phyloP scores from a whole-genome alignment of 1,284 basidiomycete species.

The Phylloporus sp. region DNA sequence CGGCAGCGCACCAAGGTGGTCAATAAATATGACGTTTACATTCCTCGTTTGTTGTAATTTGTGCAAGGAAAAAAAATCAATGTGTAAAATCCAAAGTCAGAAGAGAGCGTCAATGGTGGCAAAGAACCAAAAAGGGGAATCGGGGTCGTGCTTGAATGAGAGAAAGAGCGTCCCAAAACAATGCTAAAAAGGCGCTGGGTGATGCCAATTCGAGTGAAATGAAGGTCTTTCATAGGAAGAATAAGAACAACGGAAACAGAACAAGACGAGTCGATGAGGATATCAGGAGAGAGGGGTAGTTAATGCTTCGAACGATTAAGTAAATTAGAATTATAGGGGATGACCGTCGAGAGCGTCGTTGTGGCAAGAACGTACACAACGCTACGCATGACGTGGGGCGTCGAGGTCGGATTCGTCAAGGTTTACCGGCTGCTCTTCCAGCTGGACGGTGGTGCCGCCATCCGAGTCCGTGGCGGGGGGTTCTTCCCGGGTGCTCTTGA shows the following conservation, averaged over 20 bases:
- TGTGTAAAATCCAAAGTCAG: conserved; percentile 1
- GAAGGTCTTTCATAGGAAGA: not conserved
- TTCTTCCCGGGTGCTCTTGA: conserved; percentile 22
- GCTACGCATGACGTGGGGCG: not conserved
- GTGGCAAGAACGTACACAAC: not conserved
- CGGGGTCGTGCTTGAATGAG: not conserved
- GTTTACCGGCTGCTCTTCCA: conserved; percentile 35
- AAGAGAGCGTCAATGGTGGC: not conserved
- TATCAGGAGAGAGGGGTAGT: conserved; percentile 4
- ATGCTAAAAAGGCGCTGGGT: conserved; percentile 12
- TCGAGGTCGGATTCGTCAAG: not conserved
- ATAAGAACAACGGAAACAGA: conserved; percentile 7
- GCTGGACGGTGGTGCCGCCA: conserved; percentile 35
- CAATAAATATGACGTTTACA: conserved; percentile 15
- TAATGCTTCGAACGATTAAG: conserved; percentile 14
- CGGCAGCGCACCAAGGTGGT: not conserved
- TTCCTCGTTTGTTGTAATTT: conserved; percentile 6
- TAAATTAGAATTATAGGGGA: conserved; percentile 8
- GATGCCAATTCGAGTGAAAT: not conserved
- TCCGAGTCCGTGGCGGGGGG: conserved; percentile 9
- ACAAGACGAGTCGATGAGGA: conserved; percentile 3
- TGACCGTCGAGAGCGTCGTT: conserved; percentile 2
- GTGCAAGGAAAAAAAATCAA: not conserved
- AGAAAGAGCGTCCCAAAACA: conserved; percentile 11
- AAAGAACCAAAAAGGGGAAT: not conserved